phyloP scores from a whole-genome alignment of 73 alveolate species.

The Paramecium tetraurelia region DNA sequence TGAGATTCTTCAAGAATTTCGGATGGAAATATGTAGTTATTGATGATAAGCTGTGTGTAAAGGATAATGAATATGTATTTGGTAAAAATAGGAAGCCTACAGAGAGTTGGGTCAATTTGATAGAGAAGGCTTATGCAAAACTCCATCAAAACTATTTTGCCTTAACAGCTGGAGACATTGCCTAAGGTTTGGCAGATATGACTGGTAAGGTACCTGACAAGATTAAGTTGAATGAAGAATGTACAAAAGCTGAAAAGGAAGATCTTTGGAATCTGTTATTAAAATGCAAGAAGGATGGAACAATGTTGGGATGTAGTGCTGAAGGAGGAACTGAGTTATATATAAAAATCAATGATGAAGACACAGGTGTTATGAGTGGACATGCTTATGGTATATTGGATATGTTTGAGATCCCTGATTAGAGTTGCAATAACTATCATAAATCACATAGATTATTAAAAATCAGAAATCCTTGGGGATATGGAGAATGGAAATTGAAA shows the following conservation, averaged over 20 bases:
- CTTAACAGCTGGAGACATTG: slow-evolving; percentile 94
- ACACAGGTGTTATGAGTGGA: slow-evolving; percentile 91
- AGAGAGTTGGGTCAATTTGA: slow-evolving; percentile 97
- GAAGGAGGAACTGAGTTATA: slow-evolving; percentile 85
- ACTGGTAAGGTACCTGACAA: slow-evolving; percentile 94
- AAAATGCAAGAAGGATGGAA: slow-evolving; percentile 65
- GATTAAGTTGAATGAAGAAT: slow-evolving; percentile 67
- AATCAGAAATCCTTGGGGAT: slow-evolving; percentile 99
- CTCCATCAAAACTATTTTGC: slow-evolving; percentile 91
- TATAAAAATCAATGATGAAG: slow-evolving; percentile 82
- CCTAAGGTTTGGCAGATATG: slow-evolving; percentile 94
- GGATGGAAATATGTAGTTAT: slow-evolving; percentile 90
- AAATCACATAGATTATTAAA: slow-evolving; percentile 85
- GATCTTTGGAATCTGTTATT: slow-evolving; percentile 70
- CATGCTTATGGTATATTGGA: slow-evolving; percentile 98
- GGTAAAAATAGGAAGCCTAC: slow-evolving; percentile 81
- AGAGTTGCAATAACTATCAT: slow-evolving; percentile 56
- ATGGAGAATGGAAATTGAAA: slow-evolving; percentile 95
- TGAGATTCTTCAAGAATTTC: slow-evolving; percentile 91
- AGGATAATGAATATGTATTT: slow-evolving; percentile 66
- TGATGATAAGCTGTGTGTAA: slow-evolving; percentile 91
- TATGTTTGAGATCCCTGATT: slow-evolving; percentile 77
- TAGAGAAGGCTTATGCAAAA: slow-evolving; percentile 98
- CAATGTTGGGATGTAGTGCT: slow-evolving; percentile 93
- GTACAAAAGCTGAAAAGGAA: slow-evolving; percentile 62